A percentile compares a stretch with the other conserved stretches of the same genome.
These are phyloP conservation scores for Canavalia ensiformis DNA, from an alignment of 306 rosid species.

Conservation along the genomic window DNA sequence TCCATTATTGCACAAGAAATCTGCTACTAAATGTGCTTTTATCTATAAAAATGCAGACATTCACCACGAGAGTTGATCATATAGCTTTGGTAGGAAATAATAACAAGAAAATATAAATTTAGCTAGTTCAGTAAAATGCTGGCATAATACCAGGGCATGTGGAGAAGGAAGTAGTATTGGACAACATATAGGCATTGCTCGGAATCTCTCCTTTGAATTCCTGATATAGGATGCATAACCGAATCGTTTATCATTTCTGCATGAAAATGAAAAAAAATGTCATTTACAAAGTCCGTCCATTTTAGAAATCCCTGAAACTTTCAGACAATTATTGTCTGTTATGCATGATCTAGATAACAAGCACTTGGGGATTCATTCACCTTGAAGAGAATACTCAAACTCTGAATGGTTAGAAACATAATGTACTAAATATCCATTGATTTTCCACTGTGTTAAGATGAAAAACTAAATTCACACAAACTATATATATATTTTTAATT, in stretches of 20 bases:
- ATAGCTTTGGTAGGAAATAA: conserved; percentile 8
- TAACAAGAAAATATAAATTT: conserved; percentile 31
- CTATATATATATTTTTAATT: neutral
- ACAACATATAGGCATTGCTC: conserved; percentile 95
- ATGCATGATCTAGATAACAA: conserved; percentile 30
- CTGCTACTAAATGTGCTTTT: neutral
- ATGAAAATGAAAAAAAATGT: conserved; percentile 43
- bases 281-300: conserved; percentile 46
- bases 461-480: conserved; percentile 1
- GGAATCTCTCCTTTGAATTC: conserved; percentile 78
- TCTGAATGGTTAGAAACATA: conserved; percentile 22
- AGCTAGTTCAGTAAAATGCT: conserved; percentile 39
- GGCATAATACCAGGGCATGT: conserved; percentile 86
- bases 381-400: conserved; percentile 33
- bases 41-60: conserved; percentile 22
- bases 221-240: conserved; percentile 62
- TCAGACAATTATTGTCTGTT: conserved; percentile 28
- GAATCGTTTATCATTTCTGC: conserved; percentile 74
- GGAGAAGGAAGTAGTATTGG: conserved; percentile 93
- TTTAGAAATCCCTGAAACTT: conserved; percentile 25
- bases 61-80: conserved; percentile 2
- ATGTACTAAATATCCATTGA: conserved; percentile 36
- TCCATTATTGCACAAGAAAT: conserved; percentile 22
- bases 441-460: conserved; percentile 21
- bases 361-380: conserved; percentile 30